Percentiles rank a stretch among this genome's conserved stretches.
These are phyloP conservation scores for Neurospora hispaniola DNA, from an alignment of 495 filamentous ascomycete species.

Conservation along the genomic window DNA sequence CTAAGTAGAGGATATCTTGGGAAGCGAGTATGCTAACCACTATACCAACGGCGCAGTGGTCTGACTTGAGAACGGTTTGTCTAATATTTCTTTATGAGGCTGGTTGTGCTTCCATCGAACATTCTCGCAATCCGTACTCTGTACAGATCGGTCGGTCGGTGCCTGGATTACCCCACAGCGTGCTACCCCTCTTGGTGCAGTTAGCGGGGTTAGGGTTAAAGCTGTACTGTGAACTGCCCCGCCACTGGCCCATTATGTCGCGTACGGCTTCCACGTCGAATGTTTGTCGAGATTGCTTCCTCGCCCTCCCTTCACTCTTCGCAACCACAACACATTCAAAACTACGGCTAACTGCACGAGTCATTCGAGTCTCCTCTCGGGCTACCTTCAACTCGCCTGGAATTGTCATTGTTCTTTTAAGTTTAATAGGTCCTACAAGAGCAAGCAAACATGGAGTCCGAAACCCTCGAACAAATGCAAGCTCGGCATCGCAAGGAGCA, in stretches of 20 bases:
- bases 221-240: not conserved
- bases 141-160: not conserved
- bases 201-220: not conserved
- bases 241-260: not conserved
- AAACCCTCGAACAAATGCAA: conserved; percentile 61
- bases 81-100: not conserved
- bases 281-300: not conserved
- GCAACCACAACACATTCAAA: not conserved
- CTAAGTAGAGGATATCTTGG: not conserved
- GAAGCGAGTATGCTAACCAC: conserved; percentile 1
- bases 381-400: not conserved
- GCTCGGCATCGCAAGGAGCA: conserved; percentile 79
- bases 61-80: not conserved
- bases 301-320: not conserved
- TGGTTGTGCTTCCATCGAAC: not conserved
- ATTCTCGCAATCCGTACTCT: not conserved
- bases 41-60: not conserved
- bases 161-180: not conserved
- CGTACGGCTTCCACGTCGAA: not conserved
- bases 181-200: not conserved
- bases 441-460: conserved; percentile 16
- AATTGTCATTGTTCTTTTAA: not conserved
- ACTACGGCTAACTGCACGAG: not conserved
- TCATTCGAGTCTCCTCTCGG: not conserved
- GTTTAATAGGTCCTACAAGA: not conserved